Conservation (phyloP, 345 rosid genomes). For the Viola odorata region DNA sequence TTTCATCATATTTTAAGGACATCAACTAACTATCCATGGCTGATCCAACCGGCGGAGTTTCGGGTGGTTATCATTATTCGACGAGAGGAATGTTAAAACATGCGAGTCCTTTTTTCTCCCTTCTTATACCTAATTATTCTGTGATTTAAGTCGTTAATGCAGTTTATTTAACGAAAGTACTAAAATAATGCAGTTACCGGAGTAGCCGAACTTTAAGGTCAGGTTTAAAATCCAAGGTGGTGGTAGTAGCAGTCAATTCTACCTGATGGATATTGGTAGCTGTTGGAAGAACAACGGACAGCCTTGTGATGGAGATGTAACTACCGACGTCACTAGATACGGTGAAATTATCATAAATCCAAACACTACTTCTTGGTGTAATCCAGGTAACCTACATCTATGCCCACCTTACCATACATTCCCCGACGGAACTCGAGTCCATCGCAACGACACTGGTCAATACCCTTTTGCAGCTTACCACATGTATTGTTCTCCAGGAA, state of each 20-base stretch:
- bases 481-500: slow-evolving; percentile 16
- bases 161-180: background rate
- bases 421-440: slow-evolving; percentile 12
- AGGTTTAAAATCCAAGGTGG: slow-evolving; percentile 64
- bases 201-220: slow-evolving; percentile 67
- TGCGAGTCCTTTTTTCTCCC: background rate
- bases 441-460: background rate
- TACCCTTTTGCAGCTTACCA: slow-evolving; percentile 17
- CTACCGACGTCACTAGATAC: slow-evolving; percentile 70
- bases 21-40: slow-evolving; percentile 71
- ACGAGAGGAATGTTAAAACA: slow-evolving; percentile 82
- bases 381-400: background rate
- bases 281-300: slow-evolving; percentile 81
- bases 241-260: slow-evolving; percentile 68
- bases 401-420: slow-evolving; percentile 18
- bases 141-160: too few species aligned
- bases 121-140: background rate
- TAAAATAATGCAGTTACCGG: slow-evolving; percentile 30
- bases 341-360: slow-evolving; percentile 26
- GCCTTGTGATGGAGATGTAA: slow-evolving; percentile 60
- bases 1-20: slow-evolving; percentile 68
- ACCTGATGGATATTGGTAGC: slow-evolving; percentile 73
- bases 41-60: slow-evolving; percentile 73
- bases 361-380: slow-evolving; percentile 9
- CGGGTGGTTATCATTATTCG: slow-evolving; percentile 70